Evolutionary conservation across 805 yeast species (phyloP), one percentile per base, ranked within the genome.

Genomic region (Candida pseudoglaebosa): DNA sequence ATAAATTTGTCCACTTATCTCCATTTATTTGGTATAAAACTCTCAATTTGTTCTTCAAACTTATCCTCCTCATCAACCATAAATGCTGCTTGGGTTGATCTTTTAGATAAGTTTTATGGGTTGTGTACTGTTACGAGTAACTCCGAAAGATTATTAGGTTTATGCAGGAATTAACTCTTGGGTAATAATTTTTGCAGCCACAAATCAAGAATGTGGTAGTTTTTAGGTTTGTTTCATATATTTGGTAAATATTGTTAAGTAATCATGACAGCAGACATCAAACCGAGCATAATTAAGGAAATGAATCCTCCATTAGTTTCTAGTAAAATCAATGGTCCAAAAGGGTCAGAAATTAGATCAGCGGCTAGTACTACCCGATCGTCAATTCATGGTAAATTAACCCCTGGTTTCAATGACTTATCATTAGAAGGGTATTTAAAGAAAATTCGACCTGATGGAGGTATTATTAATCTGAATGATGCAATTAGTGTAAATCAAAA

Each of bases 351-450:
- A 12, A 26, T 26, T 26, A 26, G 29, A 5, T 33, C 36, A 33
- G 28, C 28, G 36, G 36, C 36, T 33, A 33, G 28, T 22, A 33
- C 28, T 21, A 26, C 29, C n/a, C 29, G 29, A 10, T 24, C 36
- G 4, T 22, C 36, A 19, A 33, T 22, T 33, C 36, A 33, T 14
- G 36, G 36, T 28, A 33, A 21, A 16, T 22, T 33, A 14, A 20
- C 29, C 8, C 36, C 22, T 8, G 36, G 14, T 5, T 22, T 33
- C 19, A 22, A 13, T n/a, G 36, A 33, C n/a, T 6, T 24, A 9
- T n/a, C 36, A 5, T 21, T 33, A 8, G 13, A 33, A 22, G 24
- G 28, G n/a, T 33, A 22, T 21, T 22, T 33, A n/a, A 5, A 33
- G 19, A 22, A 22, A 15, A 16, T 33, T n/a, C 29, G 13, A 5